A percentile compares a stretch with the other conserved stretches of the same genome.
Evolutionary conservation across 2,329 filamentous ascomycete genomes (phyloP).

Genomic region (Neonectria faginata): DNA sequence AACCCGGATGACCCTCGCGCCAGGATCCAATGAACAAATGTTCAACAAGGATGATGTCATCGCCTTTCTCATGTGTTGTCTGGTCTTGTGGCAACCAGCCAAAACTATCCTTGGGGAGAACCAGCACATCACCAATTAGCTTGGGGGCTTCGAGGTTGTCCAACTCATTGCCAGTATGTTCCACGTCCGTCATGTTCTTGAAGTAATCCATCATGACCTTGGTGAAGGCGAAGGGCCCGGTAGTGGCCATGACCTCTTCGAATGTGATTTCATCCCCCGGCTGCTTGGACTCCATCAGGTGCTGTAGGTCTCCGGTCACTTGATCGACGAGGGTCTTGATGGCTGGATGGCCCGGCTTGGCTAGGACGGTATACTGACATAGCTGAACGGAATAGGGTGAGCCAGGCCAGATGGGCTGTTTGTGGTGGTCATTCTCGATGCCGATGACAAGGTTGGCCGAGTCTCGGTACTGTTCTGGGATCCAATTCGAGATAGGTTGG

Average conservation of each 20-base stretch:
- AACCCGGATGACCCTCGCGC: constrained; percentile 2
- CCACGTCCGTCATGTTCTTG: constrained; percentile 37
- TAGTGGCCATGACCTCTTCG: constrained; percentile 49
- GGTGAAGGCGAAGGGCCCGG: constrained; percentile 49
- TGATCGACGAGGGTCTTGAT: constrained; percentile 73
- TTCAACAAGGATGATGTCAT: constrained; percentile 34
- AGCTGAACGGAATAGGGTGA: constrained; percentile 78
- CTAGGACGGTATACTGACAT: constrained; percentile 80
- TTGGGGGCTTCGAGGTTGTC: constrained; percentile 44
- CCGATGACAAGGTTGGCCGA: constrained; percentile 75
- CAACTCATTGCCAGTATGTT: constrained; percentile 48
- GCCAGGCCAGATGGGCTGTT: constrained; percentile 60
- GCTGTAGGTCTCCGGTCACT: constrained; percentile 60
- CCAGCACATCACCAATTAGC: constrained; percentile 50
- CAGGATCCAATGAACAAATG: constrained; percentile 20
- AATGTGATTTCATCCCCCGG: constrained; percentile 35
- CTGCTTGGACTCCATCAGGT: constrained; percentile 36
- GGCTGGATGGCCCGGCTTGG: constrained; percentile 78
- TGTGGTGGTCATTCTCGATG: constrained; percentile 72
- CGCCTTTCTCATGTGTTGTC: constrained; percentile 32
- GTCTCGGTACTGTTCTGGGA: constrained; percentile 63
- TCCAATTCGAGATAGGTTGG: constrained; percentile 74
- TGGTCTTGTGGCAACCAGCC: constrained; percentile 39
- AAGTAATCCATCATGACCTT: constrained; percentile 49
- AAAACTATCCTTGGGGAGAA: constrained; percentile 48